These are phyloP conservation scores for Erythrophleum ivorense DNA, from an alignment of 331 rosid species.

Conservation along the genomic window DNA sequence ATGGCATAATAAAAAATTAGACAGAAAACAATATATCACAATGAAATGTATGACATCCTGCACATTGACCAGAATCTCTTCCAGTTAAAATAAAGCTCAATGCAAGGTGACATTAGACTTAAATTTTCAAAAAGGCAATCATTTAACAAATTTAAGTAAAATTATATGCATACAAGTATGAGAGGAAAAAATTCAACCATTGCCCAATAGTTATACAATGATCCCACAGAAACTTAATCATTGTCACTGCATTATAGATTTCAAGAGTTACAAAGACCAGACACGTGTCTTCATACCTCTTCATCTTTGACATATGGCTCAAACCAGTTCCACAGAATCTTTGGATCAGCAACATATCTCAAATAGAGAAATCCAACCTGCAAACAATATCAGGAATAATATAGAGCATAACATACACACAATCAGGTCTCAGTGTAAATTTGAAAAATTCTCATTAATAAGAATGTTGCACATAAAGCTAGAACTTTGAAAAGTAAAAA, in stretches of 20 bases:
- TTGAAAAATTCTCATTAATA: background rate
- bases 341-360: constrained; percentile 93
- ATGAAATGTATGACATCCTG: background rate
- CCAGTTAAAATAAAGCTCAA: background rate
- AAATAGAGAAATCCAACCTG: constrained; percentile 96
- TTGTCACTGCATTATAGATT: constrained; percentile 2
- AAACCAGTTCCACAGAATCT: constrained; percentile 93
- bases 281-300: constrained; percentile 61
- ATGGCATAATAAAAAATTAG: background rate
- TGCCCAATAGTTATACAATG: background rate
- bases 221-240: constrained; percentile 13
- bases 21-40: background rate
- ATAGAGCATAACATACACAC: background rate
- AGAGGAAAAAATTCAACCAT: background rate
- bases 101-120: background rate
- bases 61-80: background rate
- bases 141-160: background rate
- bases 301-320: constrained; percentile 91
- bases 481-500: background rate
- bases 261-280: constrained; percentile 11
- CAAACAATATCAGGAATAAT: constrained; percentile 36
- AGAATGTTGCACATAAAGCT: background rate
- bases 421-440: background rate
- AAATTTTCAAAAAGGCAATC: constrained; percentile 7
- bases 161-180: background rate